phyloP scores from a whole-genome alignment of 306 rosid genomes.

The Prunus mira region DNA sequence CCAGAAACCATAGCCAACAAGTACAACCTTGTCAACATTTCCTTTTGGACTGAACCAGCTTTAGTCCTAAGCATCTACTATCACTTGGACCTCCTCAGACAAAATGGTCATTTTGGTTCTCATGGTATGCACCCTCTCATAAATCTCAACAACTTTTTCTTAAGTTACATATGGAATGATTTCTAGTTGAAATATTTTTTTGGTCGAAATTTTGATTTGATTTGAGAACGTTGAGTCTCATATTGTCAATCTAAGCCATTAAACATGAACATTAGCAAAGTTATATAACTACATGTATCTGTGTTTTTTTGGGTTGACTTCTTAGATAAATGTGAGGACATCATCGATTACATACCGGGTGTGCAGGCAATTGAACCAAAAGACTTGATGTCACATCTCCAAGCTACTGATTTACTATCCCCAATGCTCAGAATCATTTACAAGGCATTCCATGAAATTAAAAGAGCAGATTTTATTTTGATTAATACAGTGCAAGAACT shows the following conservation, averaged over 20 bases:
- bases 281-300: too few species aligned
- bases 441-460: constrained; percentile 22
- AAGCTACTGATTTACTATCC: not conserved
- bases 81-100: constrained; percentile 31
- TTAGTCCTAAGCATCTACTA: constrained; percentile 17
- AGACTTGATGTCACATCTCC: constrained; percentile 21
- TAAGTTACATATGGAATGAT: not conserved
- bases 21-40: constrained; percentile 26
- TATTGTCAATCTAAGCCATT: not conserved
- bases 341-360: constrained; percentile 34
- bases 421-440: not conserved
- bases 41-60: constrained; percentile 46
- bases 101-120: constrained; percentile 33
- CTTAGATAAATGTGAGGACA: constrained; percentile 27
- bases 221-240: too few species aligned
- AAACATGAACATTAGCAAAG: too few species aligned
- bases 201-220: too few species aligned
- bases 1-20: constrained; percentile 19
- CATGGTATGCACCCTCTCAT: not conserved
- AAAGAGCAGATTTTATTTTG: constrained; percentile 24
- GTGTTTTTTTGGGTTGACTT: not conserved
- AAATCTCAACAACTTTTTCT: not conserved
- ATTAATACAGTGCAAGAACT: constrained; percentile 32
- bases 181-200: too few species aligned
- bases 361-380: constrained; percentile 28